Conservation (phyloP, 176 grass and related monocot species). For the Melocanna baccifera region DNA sequence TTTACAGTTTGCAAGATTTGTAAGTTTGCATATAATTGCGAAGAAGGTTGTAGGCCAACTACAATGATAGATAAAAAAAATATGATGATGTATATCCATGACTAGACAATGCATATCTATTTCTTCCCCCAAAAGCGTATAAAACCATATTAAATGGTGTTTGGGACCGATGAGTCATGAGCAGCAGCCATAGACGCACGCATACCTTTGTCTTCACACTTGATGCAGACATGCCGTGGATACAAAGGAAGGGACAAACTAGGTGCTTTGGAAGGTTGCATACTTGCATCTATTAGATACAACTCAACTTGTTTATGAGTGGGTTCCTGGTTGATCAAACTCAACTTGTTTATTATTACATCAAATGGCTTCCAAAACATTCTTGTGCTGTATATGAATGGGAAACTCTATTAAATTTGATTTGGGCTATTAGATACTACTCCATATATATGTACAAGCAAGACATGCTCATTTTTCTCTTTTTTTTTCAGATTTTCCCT, state of each 20-base stretch:
- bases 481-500: too few relatives aligned
- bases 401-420: too few relatives aligned
- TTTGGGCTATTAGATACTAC: neutral
- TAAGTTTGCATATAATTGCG: too few relatives aligned
- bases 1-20: too few relatives aligned
- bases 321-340: too few relatives aligned
- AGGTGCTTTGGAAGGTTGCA: slow-evolving; percentile 29
- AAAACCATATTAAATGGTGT: neutral
- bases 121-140: neutral
- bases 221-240: slow-evolving; percentile 18
- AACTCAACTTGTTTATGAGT: too few relatives aligned
- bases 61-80: neutral
- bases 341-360: too few relatives aligned
- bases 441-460: neutral
- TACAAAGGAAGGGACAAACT: slow-evolving; percentile 26
- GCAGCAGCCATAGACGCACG: slow-evolving; percentile 9
- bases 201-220: neutral
- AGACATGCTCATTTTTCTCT: too few relatives aligned
- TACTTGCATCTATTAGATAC: neutral
- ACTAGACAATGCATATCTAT: neutral
- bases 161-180: slow-evolving; percentile 12
- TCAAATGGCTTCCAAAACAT: too few relatives aligned
- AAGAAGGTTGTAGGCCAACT: neutral
- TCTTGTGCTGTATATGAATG: too few relatives aligned
- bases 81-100: neutral